These are phyloP conservation scores for Mrakia frigida DNA, from an alignment of 768 basidiomycete genomes.

Conservation along the genomic window DNA sequence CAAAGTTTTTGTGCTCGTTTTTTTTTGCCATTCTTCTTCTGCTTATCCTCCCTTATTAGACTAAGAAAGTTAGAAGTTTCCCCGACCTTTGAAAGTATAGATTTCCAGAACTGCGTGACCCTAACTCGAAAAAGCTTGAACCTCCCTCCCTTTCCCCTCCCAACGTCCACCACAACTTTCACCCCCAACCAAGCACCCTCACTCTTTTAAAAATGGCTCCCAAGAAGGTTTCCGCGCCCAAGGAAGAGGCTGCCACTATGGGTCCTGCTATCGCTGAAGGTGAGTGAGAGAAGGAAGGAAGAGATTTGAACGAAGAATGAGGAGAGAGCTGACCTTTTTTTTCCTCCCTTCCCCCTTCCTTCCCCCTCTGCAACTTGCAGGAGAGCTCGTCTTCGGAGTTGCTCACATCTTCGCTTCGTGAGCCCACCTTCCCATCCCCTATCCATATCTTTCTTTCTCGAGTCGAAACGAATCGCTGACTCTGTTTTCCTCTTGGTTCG, in stretches of 20 bases:
- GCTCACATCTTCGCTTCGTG: constrained; percentile 94
- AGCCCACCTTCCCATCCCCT: constrained; percentile 29
- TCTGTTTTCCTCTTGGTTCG: neutral
- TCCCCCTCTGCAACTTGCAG: too few species aligned
- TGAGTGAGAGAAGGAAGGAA: too few species aligned
- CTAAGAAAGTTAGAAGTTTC: too few species aligned
- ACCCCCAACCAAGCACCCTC: too few species aligned
- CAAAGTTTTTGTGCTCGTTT: too few species aligned
- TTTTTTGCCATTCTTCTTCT: too few species aligned
- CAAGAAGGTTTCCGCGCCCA: constrained; percentile 43
- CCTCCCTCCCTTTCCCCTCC: neutral
- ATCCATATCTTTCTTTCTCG: neutral
- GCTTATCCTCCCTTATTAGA: too few species aligned
- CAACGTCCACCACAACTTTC: too few species aligned
- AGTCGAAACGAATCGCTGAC: neutral
- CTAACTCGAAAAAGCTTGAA: neutral
- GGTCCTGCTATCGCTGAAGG: constrained; percentile 29
- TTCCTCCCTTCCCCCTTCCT: constrained; percentile 40
- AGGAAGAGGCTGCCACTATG: constrained; percentile 60
- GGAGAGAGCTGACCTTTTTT: constrained; percentile 12
- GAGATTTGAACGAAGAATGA: too few species aligned
- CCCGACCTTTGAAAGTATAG: too few species aligned
- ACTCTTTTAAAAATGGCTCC: constrained; percentile 8
- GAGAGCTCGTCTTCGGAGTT: constrained; percentile 91
- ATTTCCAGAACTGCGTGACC: too few species aligned